Base-by-base conservation (phyloP, 345 rosid genomes). In the Brassica rapa region DNA sequence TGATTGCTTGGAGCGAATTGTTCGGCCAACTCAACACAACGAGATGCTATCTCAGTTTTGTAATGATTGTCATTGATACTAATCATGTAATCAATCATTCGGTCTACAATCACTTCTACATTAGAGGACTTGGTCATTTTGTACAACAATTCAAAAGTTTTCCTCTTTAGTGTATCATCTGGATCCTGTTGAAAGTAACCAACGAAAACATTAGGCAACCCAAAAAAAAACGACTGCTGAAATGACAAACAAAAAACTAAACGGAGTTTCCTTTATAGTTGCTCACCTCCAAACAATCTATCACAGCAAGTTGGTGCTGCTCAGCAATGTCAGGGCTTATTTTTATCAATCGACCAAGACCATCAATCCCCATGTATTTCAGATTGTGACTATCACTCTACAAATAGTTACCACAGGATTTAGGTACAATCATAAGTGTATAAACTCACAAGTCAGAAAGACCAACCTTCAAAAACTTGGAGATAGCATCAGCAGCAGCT, bases 1-100 rank as follows among this genome's bases (percentile, higher is more conserved):
- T 88, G 98, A 85, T 91, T 95, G 76, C 98, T 91, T 59, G 99
- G 98, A 43, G 99, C 99, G 86, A 89, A 95, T 81, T 95, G 99
- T 81, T 93, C 99, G 0, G 98, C 99, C 66, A 95, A 93, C 69
- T 93, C 97, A 74, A 93, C 93, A 70, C 98, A 93, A 33, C 94
- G 91, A 72, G 99, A 93, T 75, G 97, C 99, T 81, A 91, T 95
- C 83, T 93, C 99, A 51, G 98, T 88, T 87, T 93, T 95, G 89
- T 90, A 95, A 85, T 95, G 99, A 87, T 85, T 88, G 72, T 95
- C 99, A 55, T 84, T 95, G 66, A 95, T 89, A 76, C 92, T 93
- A 70, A 90, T 93, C 99, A 95, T 91, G 84, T 95, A 95, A 82
- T 89, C 97, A 82, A 93, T 93, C 99, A 95, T 93, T 71, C 99